These are phyloP conservation scores for Ophiocordyceps camponoti-rufipedis DNA, from an alignment of 2,329 filamentous ascomycete species.

Conservation along the genomic window DNA sequence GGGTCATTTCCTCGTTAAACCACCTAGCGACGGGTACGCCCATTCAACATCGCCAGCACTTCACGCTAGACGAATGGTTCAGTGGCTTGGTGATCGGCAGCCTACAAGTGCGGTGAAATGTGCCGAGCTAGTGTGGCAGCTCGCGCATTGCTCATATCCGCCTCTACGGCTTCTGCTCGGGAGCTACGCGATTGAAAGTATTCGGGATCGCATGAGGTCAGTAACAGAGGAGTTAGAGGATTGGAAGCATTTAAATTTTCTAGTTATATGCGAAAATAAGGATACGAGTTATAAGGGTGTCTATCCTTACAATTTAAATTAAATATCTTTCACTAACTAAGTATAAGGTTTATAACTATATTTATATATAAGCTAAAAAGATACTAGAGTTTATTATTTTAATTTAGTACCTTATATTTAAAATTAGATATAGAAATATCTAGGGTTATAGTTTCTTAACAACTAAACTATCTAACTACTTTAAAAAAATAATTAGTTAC, in stretches of 20 bases:
- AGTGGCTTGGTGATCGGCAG: conserved; percentile 86
- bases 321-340: background rate
- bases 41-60: conserved; percentile 63
- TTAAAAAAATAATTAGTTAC: too few relatives aligned
- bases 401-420: too few relatives aligned
- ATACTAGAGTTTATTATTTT: too few relatives aligned
- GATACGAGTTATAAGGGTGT: background rate
- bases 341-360: background rate
- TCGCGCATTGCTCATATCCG: conserved; percentile 88
- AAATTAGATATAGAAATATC: too few relatives aligned
- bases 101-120: conserved; percentile 87
- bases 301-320: too few relatives aligned
- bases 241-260: conserved; percentile 72
- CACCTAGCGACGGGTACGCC: conserved; percentile 65
- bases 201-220: conserved; percentile 70
- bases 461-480: too few relatives aligned
- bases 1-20: conserved; percentile 84
- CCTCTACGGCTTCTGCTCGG: conserved; percentile 74
- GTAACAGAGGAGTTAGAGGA: conserved; percentile 92
- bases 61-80: conserved; percentile 78
- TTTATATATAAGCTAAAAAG: too few relatives aligned
- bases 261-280: background rate
- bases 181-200: conserved; percentile 90
- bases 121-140: conserved; percentile 83
- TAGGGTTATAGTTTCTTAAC: too few relatives aligned